Base-by-base conservation (phyloP, 2,329 filamentous ascomycete genomes). In the Lecanicillium sp. region DNA sequence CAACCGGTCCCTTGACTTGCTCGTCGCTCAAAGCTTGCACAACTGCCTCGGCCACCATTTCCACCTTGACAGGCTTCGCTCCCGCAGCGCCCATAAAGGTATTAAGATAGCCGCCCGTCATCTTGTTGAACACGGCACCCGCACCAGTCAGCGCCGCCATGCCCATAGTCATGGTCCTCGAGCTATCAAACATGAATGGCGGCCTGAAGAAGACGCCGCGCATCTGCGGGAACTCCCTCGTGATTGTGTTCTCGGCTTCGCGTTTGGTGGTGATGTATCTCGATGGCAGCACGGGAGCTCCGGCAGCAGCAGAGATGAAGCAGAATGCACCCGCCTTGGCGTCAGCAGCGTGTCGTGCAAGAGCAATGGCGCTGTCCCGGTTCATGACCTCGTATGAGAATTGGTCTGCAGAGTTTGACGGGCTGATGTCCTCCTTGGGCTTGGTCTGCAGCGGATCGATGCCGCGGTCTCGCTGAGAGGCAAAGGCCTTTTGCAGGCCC, bases 331-430 rank as follows among this genome's bases (percentile, higher is more conserved):
- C 64, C 12, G 82, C 80, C 27, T 77, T 70, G 43, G 78, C 75
- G 25, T 65, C 65, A 18, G 73, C 71, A 2, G 88, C 80, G 56
- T 90, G 85, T 53, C 82, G 78, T 12, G 90, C 92, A 12, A 95
- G 72, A 39, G 82, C 75, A 44, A 96, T 78, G 34, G 90, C 90
- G 65, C 70, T 78, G 64, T 96, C 90, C 41, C 92, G 77, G 65
- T 98, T 98, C 87, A 98, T 95, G 44, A 88, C 72, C 67, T 96
- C 92, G 66, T 98, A 98, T 14, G 90, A 95, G 52, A 95, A 70
- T 62, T 92, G 84, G 18, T 80, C 80, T 49, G 80, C 78, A 33
- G 68, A 73, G 58, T 85, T 80, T 37, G 78, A 70, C 1, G 80
- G 73, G 48, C 73, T 70, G 48, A 89, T 71, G 44, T 75, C 70